Evolutionary conservation across 306 rosid species (phyloP), one percentile per base, ranked within the genome.

Genomic region (Rosa multiflora): DNA sequence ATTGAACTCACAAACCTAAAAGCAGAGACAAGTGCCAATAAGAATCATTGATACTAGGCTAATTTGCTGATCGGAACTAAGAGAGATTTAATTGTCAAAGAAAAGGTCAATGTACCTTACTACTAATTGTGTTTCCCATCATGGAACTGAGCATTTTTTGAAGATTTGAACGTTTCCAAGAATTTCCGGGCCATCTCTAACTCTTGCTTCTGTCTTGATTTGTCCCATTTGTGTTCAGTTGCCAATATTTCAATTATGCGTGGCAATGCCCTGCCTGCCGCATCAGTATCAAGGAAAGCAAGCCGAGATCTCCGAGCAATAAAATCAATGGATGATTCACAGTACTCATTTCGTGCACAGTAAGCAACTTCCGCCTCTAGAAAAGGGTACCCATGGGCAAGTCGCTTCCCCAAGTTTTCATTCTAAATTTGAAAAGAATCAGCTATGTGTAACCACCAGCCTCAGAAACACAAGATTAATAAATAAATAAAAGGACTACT

Each of bases 331-430:
- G 99, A 96, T 72, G 98, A 93, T 86, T 93, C 97, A 70, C 99
- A 96, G 81, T 91, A 96, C 83, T 96, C 99, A 61, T 93, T 81
- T 35, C 99, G 94, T 51, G 99, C 99, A 82, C 99, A 93, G 87
- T 91, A 96, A 5, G 99, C 99, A 74, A 96, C 99, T 88, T 96
- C 99, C 14, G 99, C 99, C 87, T 96, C 99, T 71, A 96, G 88
- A 83, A 83, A 90, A 20, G 99, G 98, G 86, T 96, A 91, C 73
- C 99, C 93, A 67, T 96, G 99, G 64, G 98, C 97, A 32, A 96
- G 95, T 81, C 99, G 87, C 87, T 96, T 96, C 59, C 99, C 99
- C 85, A 96, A 75, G 72, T 67, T 80, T 84, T 96, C 99, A 79
- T 91, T 85, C 99, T 96, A 74, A 70, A 76, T 73, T 62, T 66